Base-by-base conservation (phyloP, 2,329 filamentous ascomycete species). In the Pleomassaria siparia region DNA sequence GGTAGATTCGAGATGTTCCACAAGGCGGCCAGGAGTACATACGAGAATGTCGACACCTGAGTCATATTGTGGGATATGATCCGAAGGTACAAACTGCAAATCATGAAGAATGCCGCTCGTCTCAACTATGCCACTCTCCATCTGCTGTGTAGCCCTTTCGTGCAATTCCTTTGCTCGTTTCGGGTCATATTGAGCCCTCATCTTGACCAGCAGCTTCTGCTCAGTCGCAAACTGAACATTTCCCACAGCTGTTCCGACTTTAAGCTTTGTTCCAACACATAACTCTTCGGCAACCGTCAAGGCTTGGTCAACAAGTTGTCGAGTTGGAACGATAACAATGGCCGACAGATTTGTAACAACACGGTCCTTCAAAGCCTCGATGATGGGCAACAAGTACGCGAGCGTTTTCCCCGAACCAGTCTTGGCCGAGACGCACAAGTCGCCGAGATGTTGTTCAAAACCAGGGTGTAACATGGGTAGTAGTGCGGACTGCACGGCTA, bases 341-440 rank as follows among this genome's bases (percentile, higher is more conserved):
- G 86, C 91, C 30, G 88, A 82, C 8, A 99, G 73, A 46, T 82
- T 81, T 0, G 87, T 88, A 10, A 84, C 78, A 18, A 74, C 74
- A 12, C 80, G 80, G 25, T 81, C 76, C 55, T 86, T 85, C 40
- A 99, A 75, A 42, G 87, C 85, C 37, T 90, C 83, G 3, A 95
- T 80, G 49, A 99, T 84, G 0, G 94, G 94, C 2, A 99, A 75
- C 0, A 92, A 83, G 63, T 99, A 99, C 0, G 92, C 88, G 13
- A 99, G 72, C 0, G 94, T 99, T 68, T 99, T 99, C 47, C 94
- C 94, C 0, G 94, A 97, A 8, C 94, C 94, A 0, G 94, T 99
- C 1, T 92, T 88, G 0, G 95, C 94, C 7, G 91, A 94, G 2
- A 99, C 86, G 36, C 95, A 86, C 4, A 99, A 72, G 67, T 99